A percentile compares a stretch with the other conserved stretches of the same genome.
Evolutionary conservation across 345 rosid genomes (phyloP).

Genomic region (Kernera saxatilis): DNA sequence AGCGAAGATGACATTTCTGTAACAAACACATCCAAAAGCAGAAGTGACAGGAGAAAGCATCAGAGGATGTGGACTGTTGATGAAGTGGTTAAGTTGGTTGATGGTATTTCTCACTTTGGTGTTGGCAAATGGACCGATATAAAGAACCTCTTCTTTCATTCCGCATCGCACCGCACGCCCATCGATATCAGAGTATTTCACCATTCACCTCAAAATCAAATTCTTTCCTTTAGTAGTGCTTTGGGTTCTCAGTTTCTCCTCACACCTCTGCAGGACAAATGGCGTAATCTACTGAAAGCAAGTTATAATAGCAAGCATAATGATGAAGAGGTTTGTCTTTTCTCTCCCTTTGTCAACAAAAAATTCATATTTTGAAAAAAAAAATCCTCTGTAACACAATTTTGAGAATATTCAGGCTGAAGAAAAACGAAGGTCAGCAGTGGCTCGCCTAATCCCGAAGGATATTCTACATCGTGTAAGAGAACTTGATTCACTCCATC

Average conservation of each 20-base stretch:
- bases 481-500: conserved; percentile 71
- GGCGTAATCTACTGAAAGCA: conserved; percentile 89
- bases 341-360: not conserved
- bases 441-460: conserved; percentile 45
- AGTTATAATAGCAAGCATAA: conserved; percentile 36
- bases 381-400: not conserved
- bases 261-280: conserved; percentile 60
- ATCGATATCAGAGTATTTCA: conserved; percentile 82
- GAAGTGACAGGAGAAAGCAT: conserved; percentile 70
- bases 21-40: conserved; percentile 37
- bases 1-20: conserved; percentile 45
- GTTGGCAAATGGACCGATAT: conserved; percentile 95
- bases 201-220: not conserved
- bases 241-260: conserved; percentile 8
- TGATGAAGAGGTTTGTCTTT: conserved; percentile 47
- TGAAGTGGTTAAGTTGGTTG: conserved; percentile 73
- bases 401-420: conserved; percentile 44
- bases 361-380: not conserved
- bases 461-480: conserved; percentile 46
- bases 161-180: conserved; percentile 71
- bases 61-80: conserved; percentile 82
- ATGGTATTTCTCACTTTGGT: conserved; percentile 82
- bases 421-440: conserved; percentile 33
- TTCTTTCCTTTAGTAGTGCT: not conserved
- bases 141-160: conserved; percentile 57